Evolutionary conservation across 441 rosid species (phyloP), one percentile per base, ranked within the genome.

Genomic region (Geranium incanum): DNA sequence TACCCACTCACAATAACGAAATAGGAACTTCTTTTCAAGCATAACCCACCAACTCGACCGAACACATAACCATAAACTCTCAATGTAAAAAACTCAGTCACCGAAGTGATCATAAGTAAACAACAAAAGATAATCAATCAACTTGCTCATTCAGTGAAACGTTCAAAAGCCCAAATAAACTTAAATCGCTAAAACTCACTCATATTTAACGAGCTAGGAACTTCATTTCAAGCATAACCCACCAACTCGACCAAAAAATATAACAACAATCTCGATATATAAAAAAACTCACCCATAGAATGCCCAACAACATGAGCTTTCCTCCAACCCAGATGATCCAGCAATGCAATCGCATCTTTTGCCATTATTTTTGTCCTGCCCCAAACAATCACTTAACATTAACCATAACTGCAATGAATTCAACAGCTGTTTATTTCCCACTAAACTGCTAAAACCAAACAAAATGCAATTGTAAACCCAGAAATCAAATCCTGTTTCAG

Each of bases 261-360:
- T 9, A 41, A n/a, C 55, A 55, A 55, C 5, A 57, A 57, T 57
- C 11, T 57, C 23, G 28, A 57, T 16, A 57, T 18, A 5, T 1
- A 45, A 9, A 45, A 43, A 36, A 48, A 77, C 72, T 84, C 72
- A 91, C 99, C 99, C 99, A 95, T 93, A 66, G 99, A 95, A 68
- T 95, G 99, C 0, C 99, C 99, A 81, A 91, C 82, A 1, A 91
- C 82, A 72, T 95, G 97, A 70, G 94, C 96, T 75, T 75, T 87
- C 65, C 79, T 71, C 99, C 99, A 95, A 59, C 96, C 97, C 71
- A 95, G 73, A 81, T 95, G 96, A 86, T 95, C 95, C 89, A 95
- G 55, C 72, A 93, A 76, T 23, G 78, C 86, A 71, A 95, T 85
- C 5, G 96, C 91, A 86, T 95, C 99, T 28, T 83, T 84, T 0